Base-by-base conservation (phyloP, 2,329 filamentous ascomycete genomes). In the Xylariaceae sp. region DNA sequence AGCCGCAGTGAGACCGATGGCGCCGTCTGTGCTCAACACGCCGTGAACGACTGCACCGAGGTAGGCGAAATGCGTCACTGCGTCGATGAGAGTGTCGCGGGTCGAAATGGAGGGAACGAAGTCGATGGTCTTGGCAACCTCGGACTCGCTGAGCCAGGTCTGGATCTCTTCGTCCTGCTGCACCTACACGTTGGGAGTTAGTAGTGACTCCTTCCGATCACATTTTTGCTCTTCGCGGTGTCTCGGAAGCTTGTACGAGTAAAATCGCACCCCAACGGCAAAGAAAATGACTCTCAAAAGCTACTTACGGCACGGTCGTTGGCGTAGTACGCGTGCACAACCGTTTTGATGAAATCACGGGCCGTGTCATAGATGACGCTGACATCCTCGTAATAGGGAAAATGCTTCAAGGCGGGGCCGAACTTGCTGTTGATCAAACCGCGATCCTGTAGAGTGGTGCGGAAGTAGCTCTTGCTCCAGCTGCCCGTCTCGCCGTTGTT, bases 381-480 rank as follows among this genome's bases (percentile, higher is more conserved):
- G 18, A 34, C 34, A 13, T 51, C 48, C 19, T 51, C 48, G 28
- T 39, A 43, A 43, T 47, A 51, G 16, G 42, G 36, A 31, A 47
- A 50, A 28, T 50, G 43, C 16, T 16, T 17, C 14, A 50, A 33
- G 14, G 10, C 31, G 12, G 42, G 47, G 22, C 47, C 43, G 31
- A 38, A 42, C 6, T 17, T 34, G 38, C 41, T 38, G 31, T 44
- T 19, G 40, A 54, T 34, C 17, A 54, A 34, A 2, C 51, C 51
- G 17, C 51, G 51, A 2, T 31, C 13, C 31, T 31, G 42, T 3
- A 54, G 43, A n/a, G 50, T 22, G 14, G 18, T 33, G 31, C 47
- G 18, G 16, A 54, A 46, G 28, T 54, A 54, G 40, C 46, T 50
- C 47, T 55, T 55, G 53, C 47, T 42, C 50, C 53, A 55, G 28